Evolutionary conservation across 306 rosid species (phyloP).

Genomic region (Argentina anserina): DNA sequence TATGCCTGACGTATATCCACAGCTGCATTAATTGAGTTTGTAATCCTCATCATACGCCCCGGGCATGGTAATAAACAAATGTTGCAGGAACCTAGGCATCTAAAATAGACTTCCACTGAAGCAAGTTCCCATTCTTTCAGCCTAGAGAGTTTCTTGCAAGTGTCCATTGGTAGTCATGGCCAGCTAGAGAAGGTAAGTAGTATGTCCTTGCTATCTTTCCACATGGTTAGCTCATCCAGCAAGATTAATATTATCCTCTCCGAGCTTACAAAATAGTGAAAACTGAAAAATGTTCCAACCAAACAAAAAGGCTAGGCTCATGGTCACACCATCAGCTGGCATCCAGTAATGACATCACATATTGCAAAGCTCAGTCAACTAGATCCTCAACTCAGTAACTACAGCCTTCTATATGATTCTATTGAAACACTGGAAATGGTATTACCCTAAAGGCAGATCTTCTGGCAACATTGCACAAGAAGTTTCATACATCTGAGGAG

Average conservation of each 20-base stretch:
- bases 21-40: conserved; percentile 74
- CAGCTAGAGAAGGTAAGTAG: conserved; percentile 64
- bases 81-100: conserved; percentile 77
- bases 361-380: conserved; percentile 85
- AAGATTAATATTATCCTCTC: conserved; percentile 66
- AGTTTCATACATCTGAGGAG: conserved; percentile 29
- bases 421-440: too few relatives aligned
- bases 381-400: conserved; percentile 87
- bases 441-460: conserved; percentile 38
- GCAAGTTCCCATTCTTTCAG: conserved; percentile 76
- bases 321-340: conserved; percentile 82
- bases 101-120: conserved; percentile 45
- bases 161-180: conserved; percentile 81
- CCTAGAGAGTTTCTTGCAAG: conserved; percentile 60
- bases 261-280: conserved; percentile 64
- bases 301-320: conserved; percentile 51
- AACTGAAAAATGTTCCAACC: conserved; percentile 59
- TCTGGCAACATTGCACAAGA: conserved; percentile 48
- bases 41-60: conserved; percentile 66
- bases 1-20: conserved; percentile 51
- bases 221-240: conserved; percentile 86
- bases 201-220: conserved; percentile 79
- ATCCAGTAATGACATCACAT: conserved; percentile 79
- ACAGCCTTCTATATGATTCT: conserved; percentile 88
- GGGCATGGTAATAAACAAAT: conserved; percentile 78